phyloP scores from a whole-genome alignment of 139 green algal genomes.

The Volvox reticuliferus region DNA sequence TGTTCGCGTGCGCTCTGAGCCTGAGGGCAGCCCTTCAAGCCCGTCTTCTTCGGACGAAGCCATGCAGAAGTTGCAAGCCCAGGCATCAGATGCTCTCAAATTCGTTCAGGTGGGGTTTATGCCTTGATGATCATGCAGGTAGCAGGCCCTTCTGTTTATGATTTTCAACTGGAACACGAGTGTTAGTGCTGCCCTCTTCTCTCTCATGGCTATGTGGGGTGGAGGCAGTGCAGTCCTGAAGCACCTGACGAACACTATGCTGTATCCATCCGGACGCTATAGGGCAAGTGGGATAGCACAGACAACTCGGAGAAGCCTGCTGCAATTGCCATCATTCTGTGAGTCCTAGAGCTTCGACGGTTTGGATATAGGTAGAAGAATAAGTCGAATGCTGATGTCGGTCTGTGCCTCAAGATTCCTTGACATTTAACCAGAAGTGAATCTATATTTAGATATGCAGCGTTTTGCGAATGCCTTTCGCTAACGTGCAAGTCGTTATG shows the following conservation, averaged over 20 bases:
- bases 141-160: too few species aligned
- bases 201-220: too few species aligned
- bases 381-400: neutral
- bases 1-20: constrained; percentile 17
- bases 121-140: too few species aligned
- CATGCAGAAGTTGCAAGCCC: constrained; percentile 20
- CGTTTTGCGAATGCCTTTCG: too few species aligned
- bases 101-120: neutral
- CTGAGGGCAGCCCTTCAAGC: constrained; percentile 15
- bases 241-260: too few species aligned
- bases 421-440: too few species aligned
- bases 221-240: too few species aligned
- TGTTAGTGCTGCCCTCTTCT: too few species aligned
- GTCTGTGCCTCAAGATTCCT: too few species aligned
- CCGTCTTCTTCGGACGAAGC: constrained; percentile 17
- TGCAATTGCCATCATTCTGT: constrained; percentile 56
- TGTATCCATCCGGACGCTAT: neutral
- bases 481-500: too few species aligned
- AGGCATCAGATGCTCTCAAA: constrained; percentile 8
- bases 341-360: neutral
- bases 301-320: constrained; percentile 61
- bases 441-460: too few species aligned
- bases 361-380: neutral
- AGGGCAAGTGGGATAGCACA: constrained; percentile 58
- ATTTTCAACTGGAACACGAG: too few species aligned